Evolutionary conservation across 371 early-diverging fungal species (phyloP).

Genomic region (Mortierella sp.): DNA sequence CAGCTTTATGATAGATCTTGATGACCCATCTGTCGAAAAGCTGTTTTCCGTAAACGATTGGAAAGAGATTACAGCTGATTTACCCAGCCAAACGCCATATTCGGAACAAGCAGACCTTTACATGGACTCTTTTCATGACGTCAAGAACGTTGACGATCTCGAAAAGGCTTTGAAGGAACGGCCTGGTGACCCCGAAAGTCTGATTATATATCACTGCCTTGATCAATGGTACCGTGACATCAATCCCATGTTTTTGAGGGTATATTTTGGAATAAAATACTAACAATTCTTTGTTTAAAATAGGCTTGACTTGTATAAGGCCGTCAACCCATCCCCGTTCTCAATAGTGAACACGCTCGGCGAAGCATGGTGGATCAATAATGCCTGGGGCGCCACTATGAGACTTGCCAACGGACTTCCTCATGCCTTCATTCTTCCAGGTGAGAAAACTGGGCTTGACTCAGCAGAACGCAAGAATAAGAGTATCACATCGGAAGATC

Average conservation of each 20-base stretch:
- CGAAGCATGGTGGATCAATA: conserved; percentile 12
- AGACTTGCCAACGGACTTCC: conserved; percentile 7
- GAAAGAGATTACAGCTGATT: conserved; percentile 4
- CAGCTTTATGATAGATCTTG: conserved; percentile 16
- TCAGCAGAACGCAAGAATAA: conserved; percentile 8
- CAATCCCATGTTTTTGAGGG: too few species aligned
- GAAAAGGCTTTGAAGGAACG: conserved; percentile 1
- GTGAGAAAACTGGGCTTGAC: conserved; percentile 8
- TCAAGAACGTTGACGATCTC: not conserved
- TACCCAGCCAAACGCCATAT: conserved; percentile 11
- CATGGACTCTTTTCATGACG: conserved; percentile 4
- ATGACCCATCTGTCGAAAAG: conserved; percentile 8
- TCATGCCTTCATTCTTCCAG: conserved; percentile 9
- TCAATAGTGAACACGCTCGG: conserved; percentile 7
- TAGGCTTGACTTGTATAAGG: conserved; percentile 8
- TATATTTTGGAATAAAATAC: not conserved
- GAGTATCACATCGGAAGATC: not conserved
- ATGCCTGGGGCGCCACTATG: conserved; percentile 10
- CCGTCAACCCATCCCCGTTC: conserved; percentile 13
- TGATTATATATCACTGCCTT: conserved; percentile 9
- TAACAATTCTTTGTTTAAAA: not conserved
- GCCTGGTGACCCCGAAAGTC: conserved; percentile 1
- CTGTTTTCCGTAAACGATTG: conserved; percentile 4
- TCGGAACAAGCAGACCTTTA: not conserved
- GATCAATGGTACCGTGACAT: conserved; percentile 5